Percentiles rank a stretch among this genome's conserved stretches.
phyloP scores from a whole-genome alignment of 1,284 basidiomycete species.

The Termitomyces sp. region DNA sequence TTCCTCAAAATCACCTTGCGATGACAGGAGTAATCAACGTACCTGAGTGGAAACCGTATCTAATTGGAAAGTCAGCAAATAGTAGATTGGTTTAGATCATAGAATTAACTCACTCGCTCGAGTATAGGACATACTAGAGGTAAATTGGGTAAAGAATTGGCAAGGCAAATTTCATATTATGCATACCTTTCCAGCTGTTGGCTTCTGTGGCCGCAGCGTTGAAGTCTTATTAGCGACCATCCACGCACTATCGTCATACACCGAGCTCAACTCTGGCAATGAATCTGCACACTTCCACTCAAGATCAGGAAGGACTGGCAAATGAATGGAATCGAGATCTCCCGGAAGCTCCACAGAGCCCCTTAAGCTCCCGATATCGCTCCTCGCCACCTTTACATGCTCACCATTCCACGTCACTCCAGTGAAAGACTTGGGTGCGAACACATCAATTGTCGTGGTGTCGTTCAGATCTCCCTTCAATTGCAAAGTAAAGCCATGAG shows the following conservation, averaged over 20 bases:
- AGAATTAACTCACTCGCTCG: conserved; percentile 29
- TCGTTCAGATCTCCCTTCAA: conserved; percentile 40
- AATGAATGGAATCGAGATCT: conserved; percentile 17
- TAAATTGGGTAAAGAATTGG: background rate
- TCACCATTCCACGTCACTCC: conserved; percentile 43
- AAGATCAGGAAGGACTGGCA: conserved; percentile 31
- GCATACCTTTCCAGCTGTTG: conserved; percentile 34
- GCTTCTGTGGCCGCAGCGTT: conserved; percentile 37
- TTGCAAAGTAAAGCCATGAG: conserved; percentile 27
- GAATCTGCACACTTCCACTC: conserved; percentile 40
- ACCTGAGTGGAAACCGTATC: conserved; percentile 38
- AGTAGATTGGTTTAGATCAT: background rate
- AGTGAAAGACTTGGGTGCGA: conserved; percentile 31
- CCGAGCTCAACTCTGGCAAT: conserved; percentile 34
- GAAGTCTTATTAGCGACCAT: conserved; percentile 39
- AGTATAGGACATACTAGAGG: conserved; percentile 31
- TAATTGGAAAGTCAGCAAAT: conserved; percentile 3
- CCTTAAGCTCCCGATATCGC: conserved; percentile 27
- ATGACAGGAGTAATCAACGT: background rate
- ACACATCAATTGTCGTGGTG: conserved; percentile 36
- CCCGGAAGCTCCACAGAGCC: conserved; percentile 25
- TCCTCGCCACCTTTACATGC: conserved; percentile 19
- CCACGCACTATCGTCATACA: conserved; percentile 39
- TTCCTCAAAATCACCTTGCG: background rate
- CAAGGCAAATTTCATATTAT: background rate